Evolutionary conservation across 768 basidiomycete genomes (phyloP), one percentile per base, ranked within the genome.

Genomic region (Lentinula edodes): DNA sequence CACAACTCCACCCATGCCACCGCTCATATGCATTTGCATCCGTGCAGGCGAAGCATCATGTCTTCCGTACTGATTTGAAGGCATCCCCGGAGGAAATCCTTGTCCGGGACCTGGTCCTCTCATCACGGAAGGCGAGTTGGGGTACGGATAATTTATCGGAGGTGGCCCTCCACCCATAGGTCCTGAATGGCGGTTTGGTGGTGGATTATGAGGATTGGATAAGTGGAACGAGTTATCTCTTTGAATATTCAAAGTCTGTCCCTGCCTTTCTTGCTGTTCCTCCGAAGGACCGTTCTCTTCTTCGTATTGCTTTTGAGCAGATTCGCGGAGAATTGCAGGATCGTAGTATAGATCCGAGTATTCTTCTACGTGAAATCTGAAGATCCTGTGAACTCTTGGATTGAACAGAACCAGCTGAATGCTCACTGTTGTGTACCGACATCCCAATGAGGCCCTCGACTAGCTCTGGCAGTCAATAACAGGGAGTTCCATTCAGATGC

Each of bases 401-500:
- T 46, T 7, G 18, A 23, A 9, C 6, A 16, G 42, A 41, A 7
- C n/a, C 36, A 16, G 2, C 13, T 52, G 34, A 39, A 51, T 18
- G 5, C 89, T 66, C 66, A 93, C 91, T 89, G 87, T 70, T 93
- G 91, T 13, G 91, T 91, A 16, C 89, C 89, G 42, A 92, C 78
- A 70, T 93, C 91, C 91, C 91, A 93, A 67, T 92, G 91, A 3
- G 91, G 91, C 0, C 91, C 91, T 62, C 91, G 79, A 62, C 89
- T 85, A 7, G 91, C 91, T 41, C 91, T 83, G 3, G 91, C 91
- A 32, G 86, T 88, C 62, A 85, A 81, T 51, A 93, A 77, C 58
- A 91, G 66, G 0, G 91, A 92, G 66, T 93, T 93, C 91, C 91
- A 93, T 65, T 91, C 89, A 9, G 89, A 91, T 9, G 91, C 89